Evolutionary conservation across 2,329 filamentous ascomycete genomes (phyloP).

Genomic region (Penicillium digitatum): DNA sequence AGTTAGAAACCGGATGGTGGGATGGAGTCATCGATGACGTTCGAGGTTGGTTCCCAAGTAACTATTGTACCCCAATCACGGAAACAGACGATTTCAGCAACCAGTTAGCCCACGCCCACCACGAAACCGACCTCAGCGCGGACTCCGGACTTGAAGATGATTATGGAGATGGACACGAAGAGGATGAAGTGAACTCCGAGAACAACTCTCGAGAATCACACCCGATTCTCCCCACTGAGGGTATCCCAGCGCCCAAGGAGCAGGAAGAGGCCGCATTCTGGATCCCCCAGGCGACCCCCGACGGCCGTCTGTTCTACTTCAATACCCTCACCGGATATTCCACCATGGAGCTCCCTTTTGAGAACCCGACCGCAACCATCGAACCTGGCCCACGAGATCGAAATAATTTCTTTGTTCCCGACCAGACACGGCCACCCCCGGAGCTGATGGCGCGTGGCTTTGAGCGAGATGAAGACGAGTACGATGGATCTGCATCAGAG

Average conservation of each 20-base stretch:
- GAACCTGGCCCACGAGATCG: slow-evolving; percentile 86
- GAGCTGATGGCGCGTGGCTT: slow-evolving; percentile 85
- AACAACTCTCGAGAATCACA: slow-evolving; percentile 61
- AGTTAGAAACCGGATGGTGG: slow-evolving; percentile 98
- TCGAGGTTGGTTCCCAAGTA: slow-evolving; percentile 98
- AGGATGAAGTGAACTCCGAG: slow-evolving; percentile 66
- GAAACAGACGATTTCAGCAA: slow-evolving; percentile 70
- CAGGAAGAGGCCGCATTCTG: slow-evolving; percentile 92
- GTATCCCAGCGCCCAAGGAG: slow-evolving; percentile 54
- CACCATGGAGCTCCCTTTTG: slow-evolving; percentile 88
- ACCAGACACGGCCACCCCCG: slow-evolving; percentile 81
- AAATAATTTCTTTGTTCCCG: slow-evolving; percentile 81
- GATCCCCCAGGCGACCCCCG: slow-evolving; percentile 94
- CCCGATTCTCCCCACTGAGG: slow-evolving; percentile 64
- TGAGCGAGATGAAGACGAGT: slow-evolving; percentile 81
- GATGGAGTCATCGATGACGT: slow-evolving; percentile 96
- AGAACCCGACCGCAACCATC: slow-evolving; percentile 74
- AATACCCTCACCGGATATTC: slow-evolving; percentile 96
- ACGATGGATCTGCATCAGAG: slow-evolving; percentile 87
- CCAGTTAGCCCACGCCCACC: slow-evolving; percentile 52
- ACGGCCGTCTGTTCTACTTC: slow-evolving; percentile 93
- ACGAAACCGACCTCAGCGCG: slow-evolving; percentile 52
- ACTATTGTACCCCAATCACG: slow-evolving; percentile 87
- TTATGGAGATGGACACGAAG: slow-evolving; percentile 57
- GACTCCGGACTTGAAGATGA: slow-evolving; percentile 56